Evolutionary conservation across 345 rosid species (phyloP), one percentile per base, ranked within the genome.

Genomic region (Pistacia atlantica): DNA sequence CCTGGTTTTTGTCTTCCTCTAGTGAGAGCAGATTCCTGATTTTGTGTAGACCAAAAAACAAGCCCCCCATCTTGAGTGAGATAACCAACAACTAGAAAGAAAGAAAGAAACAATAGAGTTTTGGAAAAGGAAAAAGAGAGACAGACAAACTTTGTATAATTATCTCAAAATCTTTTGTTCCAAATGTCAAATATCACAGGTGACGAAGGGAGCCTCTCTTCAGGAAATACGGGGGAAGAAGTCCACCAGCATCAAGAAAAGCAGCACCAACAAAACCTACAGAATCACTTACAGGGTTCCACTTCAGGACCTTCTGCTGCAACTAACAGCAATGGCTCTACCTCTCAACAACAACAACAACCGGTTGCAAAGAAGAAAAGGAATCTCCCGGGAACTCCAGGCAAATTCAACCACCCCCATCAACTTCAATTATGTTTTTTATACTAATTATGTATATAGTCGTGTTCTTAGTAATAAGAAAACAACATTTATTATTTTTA

Each of bases 361-460:
- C 74, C 5, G 33, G 33, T 31, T 31, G 66, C 45, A 33, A 91
- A 88, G 93, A 91, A 87, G 89, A 91, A 89, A 79, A 83, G 95
- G 65, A 91, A 86, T 52, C 86, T 89, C 11, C 95, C 93, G 31
- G 95, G 90, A 81, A 91, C 90, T 65, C 95, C 95, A 91, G 95
- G 95, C 81, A 87, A 80, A 54, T 22, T 67, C 73, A 72, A 59
- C 75, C 60, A 11, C 18, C 59, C 16, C 49, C 71, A 69, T 70
- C 28, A 80, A 69, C 11, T 79, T 65, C 48, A 35, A 42, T 56
- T 37, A 11, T 46, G 31, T 71, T 37, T 38, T 52, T 8, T 55
- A 58, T 52, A 18, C 35, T 57, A 22, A 6, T 11, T 60, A 28
- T 11, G 46, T 46, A 42, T 14, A 7, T 6, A 37, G 8, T 8